Evolutionary conservation across 805 yeast genomes (phyloP), one percentile per base, ranked within the genome.

Genomic region (Sungouiella blattae): DNA sequence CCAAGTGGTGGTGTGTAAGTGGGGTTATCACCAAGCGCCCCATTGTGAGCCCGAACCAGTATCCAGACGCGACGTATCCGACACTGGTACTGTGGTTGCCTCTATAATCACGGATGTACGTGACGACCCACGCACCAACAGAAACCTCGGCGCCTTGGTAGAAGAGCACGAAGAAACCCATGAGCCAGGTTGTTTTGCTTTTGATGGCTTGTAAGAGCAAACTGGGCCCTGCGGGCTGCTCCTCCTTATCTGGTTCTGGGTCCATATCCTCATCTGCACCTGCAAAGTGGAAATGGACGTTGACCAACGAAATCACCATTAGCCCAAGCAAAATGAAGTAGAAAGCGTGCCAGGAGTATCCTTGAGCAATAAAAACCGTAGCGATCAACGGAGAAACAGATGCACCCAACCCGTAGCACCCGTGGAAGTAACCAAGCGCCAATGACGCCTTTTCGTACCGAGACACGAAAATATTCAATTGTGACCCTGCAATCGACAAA

Each of bases 101-200:
- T 38, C 83, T 71, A 34, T 77, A 72, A 17, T 69, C 73, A 27
- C 78, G 62, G 36, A 83, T 57, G 48, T 72, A 83, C 3, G 87
- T 77, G 30, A 78, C 78, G 13, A 78, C 61, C 88, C 89, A 83
- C 2, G 87, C 81, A 1, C 82, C 87, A 40, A 82, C 58, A 1
- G 82, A 60, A 18, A 82, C 80, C 53, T 83, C 89, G 2, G 78
- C 73, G 5, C 89, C 91, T 45, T 80, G 74, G 49, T 83, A 83
- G 32, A 76, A 65, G 45, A 83, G 73, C 17, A 80, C 62, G 46
- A 73, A 78, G 1, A 67, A 44, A 5, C 87, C 67, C 42, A 78
- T 57, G 2, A 72, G 44, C 67, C 83, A 62, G 1, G 78, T 64
- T 47, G 57, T 35, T 37, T 58, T 39, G 55, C 65, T 49, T 47